These are phyloP conservation scores for Epithele typhae DNA, from an alignment of 768 basidiomycete species.

Conservation along the genomic window DNA sequence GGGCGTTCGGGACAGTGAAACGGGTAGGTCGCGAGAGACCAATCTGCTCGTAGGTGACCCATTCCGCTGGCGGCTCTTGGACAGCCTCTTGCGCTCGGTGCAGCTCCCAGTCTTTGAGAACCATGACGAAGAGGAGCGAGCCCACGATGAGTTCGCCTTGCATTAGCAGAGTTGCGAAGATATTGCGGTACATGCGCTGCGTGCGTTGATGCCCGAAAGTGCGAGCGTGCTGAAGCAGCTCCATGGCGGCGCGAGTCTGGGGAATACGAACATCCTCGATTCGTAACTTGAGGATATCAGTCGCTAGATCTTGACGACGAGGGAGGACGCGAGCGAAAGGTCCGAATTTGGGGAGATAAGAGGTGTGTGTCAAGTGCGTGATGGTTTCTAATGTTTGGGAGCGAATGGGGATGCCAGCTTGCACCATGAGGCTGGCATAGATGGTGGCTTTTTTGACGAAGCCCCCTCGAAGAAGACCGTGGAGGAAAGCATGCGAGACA, in stretches of 20 bases:
- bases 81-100: constrained; percentile 8
- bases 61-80: background rate
- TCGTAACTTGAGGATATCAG: constrained; percentile 26
- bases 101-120: constrained; percentile 61
- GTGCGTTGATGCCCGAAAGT: constrained; percentile 51
- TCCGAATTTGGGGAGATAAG: constrained; percentile 15
- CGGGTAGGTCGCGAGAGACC: background rate
- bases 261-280: constrained; percentile 34
- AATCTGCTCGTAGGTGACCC: constrained; percentile 4
- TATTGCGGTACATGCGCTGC: constrained; percentile 52
- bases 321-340: constrained; percentile 15
- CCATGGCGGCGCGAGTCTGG: constrained; percentile 46
- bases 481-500: constrained; percentile 59
- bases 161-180: constrained; percentile 61
- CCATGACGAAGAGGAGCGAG: constrained; percentile 59
- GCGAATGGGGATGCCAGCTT: constrained; percentile 46
- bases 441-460: constrained; percentile 42
- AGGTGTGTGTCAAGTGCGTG: constrained; percentile 26
- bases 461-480: constrained; percentile 55
- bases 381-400: constrained; percentile 46
- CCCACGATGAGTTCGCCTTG: constrained; percentile 81
- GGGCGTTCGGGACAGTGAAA: background rate
- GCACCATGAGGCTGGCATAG: constrained; percentile 50
- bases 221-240: constrained; percentile 50
- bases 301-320: constrained; percentile 3